These are phyloP conservation scores for Botrytis hyacinthi DNA, from an alignment of 2,329 filamentous ascomycete species.

Conservation along the genomic window DNA sequence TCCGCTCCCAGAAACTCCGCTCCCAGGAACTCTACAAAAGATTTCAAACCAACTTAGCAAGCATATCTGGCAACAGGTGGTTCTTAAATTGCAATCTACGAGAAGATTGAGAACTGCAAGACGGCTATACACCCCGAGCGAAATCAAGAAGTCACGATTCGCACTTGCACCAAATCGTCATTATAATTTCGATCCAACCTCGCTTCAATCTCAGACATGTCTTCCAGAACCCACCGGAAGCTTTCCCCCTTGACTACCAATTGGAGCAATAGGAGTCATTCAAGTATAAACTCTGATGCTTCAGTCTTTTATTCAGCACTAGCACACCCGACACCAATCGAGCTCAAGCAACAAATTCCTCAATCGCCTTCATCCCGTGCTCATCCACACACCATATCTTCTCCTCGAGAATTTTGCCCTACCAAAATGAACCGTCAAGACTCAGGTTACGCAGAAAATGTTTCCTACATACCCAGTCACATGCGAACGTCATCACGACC, in stretches of 20 bases:
- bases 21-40: background rate
- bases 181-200: constrained; percentile 13
- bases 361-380: constrained; percentile 18
- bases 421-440: constrained; percentile 36
- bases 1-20: background rate
- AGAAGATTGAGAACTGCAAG: background rate
- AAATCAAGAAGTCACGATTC: background rate
- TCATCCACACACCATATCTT: constrained; percentile 8
- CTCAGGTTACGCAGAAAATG: constrained; percentile 33
- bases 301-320: constrained; percentile 37
- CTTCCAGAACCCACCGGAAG: constrained; percentile 24
- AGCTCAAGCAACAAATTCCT: constrained; percentile 28
- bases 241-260: constrained; percentile 28
- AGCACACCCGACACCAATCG: constrained; percentile 23
- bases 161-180: constrained; percentile 6
- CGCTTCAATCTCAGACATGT: constrained; percentile 24
- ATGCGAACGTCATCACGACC: constrained; percentile 22
- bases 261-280: constrained; percentile 32
- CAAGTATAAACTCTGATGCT: constrained; percentile 34
- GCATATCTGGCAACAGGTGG: background rate
- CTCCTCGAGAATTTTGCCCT: constrained; percentile 21
- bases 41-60: background rate
- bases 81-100: constrained; percentile 1
- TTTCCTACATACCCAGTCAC: constrained; percentile 22
- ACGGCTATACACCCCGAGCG: background rate